Evolutionary conservation across 306 rosid species (phyloP), one percentile per base, ranked within the genome.

Genomic region (Betula pendula): DNA sequence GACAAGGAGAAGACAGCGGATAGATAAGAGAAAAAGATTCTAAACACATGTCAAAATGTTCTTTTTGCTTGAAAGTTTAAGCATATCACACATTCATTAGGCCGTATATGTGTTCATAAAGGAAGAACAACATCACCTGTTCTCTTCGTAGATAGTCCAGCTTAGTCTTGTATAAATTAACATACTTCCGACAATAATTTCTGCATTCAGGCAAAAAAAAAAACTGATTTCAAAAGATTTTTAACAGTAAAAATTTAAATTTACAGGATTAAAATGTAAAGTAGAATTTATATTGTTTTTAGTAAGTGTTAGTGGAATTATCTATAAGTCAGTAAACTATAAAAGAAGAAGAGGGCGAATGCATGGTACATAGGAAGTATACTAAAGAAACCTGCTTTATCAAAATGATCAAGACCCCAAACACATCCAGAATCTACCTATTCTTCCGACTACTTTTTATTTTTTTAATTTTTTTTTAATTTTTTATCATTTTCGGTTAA

Each of bases 121-220:
- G 31, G 69, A 52, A 71, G 17, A 71, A 42, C 5, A 56, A 63
- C 63, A 77, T 81, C 80, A 95, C 97, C 96, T 90, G 97, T 49
- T 92, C 95, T 68, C 84, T 91, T 79, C 74, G 95, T 58, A 94
- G 96, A 88, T 84, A 89, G 81, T 88, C 86, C 88, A 94, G 73
- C 88, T 94, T 94, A 73, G 66, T 82, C 85, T 90, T 94, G 90
- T 94, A 94, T 66, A 88, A 78, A 55, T 88, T 83, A 71, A 89
- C 89, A 79, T 94, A 94, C 70, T 81, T 89, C 82, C 90, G 92
- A 43, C 98, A 94, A 80, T 84, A 85, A 78, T 79, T 89, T 82
- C 98, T 94, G 87, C 65, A 86, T 76, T 62, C 79, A 70, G 73
- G 74, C 73, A 85, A 70, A 50, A 77, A 24, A 66, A 29, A n/a